Conservation (phyloP, 2,329 filamentous ascomycete genomes). For the Ceratocystis papillata region DNA sequence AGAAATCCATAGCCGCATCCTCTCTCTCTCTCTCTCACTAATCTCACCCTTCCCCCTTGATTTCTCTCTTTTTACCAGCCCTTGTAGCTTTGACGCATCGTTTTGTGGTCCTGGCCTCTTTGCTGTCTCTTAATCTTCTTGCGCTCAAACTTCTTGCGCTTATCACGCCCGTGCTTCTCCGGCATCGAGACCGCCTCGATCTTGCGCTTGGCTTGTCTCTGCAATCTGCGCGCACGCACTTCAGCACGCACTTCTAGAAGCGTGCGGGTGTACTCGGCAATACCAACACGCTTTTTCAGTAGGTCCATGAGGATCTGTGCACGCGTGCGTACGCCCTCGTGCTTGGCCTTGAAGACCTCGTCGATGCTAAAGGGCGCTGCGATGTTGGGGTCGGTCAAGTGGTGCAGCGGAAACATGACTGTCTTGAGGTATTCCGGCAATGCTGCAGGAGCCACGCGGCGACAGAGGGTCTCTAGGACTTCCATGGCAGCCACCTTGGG, state of each 20-base stretch:
- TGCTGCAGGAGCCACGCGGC: conserved; percentile 46
- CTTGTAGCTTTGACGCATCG: conserved; percentile 60
- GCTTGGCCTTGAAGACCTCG: conserved; percentile 54
- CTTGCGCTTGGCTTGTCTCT: conserved; percentile 71
- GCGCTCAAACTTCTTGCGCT: conserved; percentile 72
- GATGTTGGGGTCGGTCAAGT: conserved; percentile 71
- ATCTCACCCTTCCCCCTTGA: neutral
- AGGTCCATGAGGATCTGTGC: conserved; percentile 67
- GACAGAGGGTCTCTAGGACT: conserved; percentile 59
- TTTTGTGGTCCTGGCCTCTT: conserved; percentile 61
- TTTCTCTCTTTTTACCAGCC: conserved; percentile 29
- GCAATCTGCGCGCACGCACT: conserved; percentile 60
- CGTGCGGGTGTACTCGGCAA: conserved; percentile 62
- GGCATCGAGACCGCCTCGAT: conserved; percentile 78
- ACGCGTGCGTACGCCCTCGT: conserved; percentile 59
- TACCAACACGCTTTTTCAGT: conserved; percentile 78
- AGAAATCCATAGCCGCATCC: neutral
- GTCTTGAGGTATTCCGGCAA: conserved; percentile 53
- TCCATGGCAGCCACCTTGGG: conserved; percentile 67
- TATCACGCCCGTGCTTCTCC: conserved; percentile 64
- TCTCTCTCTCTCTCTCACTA: too few relatives aligned
- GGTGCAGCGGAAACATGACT: conserved; percentile 55
- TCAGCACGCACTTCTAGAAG: conserved; percentile 62
- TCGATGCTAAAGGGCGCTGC: conserved; percentile 61
- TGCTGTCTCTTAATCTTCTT: conserved; percentile 77